Evolutionary conservation across 1,139 yeast genomes (phyloP), one percentile per base, ranked within the genome.

Genomic region (Nadsonia commutata): DNA sequence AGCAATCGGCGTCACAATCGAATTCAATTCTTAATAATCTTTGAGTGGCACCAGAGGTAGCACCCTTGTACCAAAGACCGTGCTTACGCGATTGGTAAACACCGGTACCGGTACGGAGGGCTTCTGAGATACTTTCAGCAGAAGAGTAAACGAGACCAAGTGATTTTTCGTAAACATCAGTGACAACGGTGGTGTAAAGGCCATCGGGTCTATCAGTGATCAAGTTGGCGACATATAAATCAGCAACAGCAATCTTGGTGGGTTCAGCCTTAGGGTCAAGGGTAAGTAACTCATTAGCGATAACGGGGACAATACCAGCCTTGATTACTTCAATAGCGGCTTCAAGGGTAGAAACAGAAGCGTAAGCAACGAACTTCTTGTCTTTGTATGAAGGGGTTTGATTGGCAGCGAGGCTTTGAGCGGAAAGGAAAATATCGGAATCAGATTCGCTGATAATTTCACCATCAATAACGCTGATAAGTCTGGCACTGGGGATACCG

Each of bases 61-160:
- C 82, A 36, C 98, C 99, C 62, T 90, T 90, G 62, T 81, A 83
- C 98, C 99, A 90, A 47, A 90, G 71, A 20, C 93, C 85, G 48
- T 80, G 79, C 51, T 80, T 78, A 53, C 98, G 79, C 4, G 95
- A 85, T 63, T 83, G 96, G 63, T 90, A 90, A 7, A 90, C 95
- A 43, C 99, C 99, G 13, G 83, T 77, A 41, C 76, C 74, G 36
- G 84, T 82, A 48, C 76, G 75, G 52, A 90, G 73, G 3, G 97
- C 90, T 53, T 83, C 93, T 42, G 71, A 65, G 52, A 93, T 76
- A 33, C 95, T 84, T 51, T 79, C 88, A 38, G 65, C 64, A 0
- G 95, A 85, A 0, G 97, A 88, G 64, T 86, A 90, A 4, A 90
- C 97, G 23, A 90, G 71, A 2, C 98, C 99, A 45, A 93, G 69